Evolutionary conservation across 2,329 filamentous ascomycete species (phyloP).

Genomic region (Aurifilum marmelostoma): DNA sequence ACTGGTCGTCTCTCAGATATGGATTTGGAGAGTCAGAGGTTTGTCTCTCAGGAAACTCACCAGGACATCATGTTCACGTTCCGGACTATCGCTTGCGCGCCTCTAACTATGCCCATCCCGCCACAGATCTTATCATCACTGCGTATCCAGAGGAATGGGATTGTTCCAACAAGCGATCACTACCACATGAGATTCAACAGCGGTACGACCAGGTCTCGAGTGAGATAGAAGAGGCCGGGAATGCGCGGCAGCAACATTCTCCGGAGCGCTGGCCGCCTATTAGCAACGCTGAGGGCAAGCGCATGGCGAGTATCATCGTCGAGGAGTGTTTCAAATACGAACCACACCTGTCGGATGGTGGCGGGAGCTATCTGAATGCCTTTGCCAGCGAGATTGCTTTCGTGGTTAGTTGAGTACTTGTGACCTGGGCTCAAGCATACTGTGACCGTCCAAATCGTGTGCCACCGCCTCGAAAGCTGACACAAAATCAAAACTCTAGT

Average conservation of each 20-base stretch:
- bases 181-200: background rate
- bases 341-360: background rate
- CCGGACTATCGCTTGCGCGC: background rate
- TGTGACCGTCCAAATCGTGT: background rate
- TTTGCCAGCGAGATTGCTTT: slow-evolving; percentile 5
- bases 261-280: background rate
- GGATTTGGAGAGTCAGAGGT: background rate
- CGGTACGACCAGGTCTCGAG: background rate
- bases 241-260: background rate
- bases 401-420: background rate
- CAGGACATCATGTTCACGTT: background rate
- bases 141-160: background rate
- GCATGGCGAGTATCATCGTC: background rate
- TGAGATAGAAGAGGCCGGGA: background rate
- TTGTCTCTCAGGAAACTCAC: background rate
- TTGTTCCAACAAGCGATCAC: slow-evolving; percentile 2
- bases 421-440: background rate
- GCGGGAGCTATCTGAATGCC: background rate
- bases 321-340: slow-evolving; percentile 8
- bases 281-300: background rate
- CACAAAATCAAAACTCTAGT: background rate
- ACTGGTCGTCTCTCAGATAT: background rate
- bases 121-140: slow-evolving; percentile 2
- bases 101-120: background rate
- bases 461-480: too few relatives aligned